Conservation (phyloP, 163 green algal species). For the Scenedesmus sp. region DNA sequence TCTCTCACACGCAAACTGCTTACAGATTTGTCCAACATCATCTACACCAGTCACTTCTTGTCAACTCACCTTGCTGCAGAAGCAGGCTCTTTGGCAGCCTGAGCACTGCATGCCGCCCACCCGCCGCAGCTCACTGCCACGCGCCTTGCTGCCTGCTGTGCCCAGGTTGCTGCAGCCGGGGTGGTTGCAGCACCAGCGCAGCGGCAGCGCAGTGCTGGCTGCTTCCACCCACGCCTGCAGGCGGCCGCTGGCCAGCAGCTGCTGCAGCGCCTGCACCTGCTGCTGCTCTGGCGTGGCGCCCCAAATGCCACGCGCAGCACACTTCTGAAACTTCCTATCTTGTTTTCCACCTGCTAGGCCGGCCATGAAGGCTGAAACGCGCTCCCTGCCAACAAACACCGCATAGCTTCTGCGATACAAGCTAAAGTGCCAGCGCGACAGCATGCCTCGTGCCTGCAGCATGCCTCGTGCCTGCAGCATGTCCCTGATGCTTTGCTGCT, state of each 20-base stretch:
- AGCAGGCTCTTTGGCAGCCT: background rate
- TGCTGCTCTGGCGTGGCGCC: background rate
- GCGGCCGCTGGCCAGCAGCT: background rate
- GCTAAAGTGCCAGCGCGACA: background rate
- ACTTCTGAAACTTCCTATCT: too few relatives aligned
- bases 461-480: too few relatives aligned
- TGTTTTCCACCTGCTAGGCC: too few relatives aligned
- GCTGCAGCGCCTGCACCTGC: background rate
- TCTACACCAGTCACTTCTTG: too few relatives aligned
- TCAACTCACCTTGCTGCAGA: background rate
- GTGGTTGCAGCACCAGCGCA: conserved; percentile 2
- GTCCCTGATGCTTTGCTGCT: background rate
- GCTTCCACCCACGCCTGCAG: background rate
- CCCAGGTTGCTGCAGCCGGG: background rate
- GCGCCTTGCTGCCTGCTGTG: background rate
- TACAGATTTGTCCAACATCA: too few relatives aligned
- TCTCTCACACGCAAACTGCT: too few relatives aligned
- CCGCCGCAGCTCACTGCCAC: background rate
- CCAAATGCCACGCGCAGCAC: background rate
- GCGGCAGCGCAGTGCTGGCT: background rate
- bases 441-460: too few relatives aligned
- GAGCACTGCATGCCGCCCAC: background rate
- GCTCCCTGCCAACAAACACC: background rate
- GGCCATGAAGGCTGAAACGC: too few relatives aligned
- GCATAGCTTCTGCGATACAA: background rate